Conservation (phyloP, 2,329 filamentous ascomycete species). For the Exophiala dermatitidis region DNA sequence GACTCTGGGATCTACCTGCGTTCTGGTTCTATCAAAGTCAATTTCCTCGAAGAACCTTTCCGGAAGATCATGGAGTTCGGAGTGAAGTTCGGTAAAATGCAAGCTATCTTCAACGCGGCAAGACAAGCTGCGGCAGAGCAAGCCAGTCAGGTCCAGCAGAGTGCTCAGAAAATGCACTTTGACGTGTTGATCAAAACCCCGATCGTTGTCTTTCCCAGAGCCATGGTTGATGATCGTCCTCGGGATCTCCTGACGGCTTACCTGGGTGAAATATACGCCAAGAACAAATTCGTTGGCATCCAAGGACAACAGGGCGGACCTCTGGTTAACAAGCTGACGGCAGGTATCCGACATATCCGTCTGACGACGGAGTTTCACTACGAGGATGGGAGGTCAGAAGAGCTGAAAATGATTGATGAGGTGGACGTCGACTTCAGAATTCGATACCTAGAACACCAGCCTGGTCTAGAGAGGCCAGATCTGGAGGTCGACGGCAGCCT, state of each 20-base stretch:
- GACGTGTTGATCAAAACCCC: slow-evolving; percentile 90
- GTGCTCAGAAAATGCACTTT: slow-evolving; percentile 82
- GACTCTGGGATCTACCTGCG: slow-evolving; percentile 85
- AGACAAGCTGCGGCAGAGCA: slow-evolving; percentile 89
- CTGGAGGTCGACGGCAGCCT: slow-evolving; percentile 85
- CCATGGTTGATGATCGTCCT: slow-evolving; percentile 61
- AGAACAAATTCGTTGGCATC: slow-evolving; percentile 82
- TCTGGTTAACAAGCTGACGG: slow-evolving; percentile 80
- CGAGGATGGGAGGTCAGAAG: slow-evolving; percentile 62
- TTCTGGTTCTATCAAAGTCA: slow-evolving; percentile 91
- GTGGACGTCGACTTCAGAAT: slow-evolving; percentile 91
- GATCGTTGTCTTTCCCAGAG: slow-evolving; percentile 86
- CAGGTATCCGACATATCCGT: slow-evolving; percentile 85
- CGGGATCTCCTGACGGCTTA: slow-evolving; percentile 86
- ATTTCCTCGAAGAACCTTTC: slow-evolving; percentile 95
- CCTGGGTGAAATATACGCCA: slow-evolving; percentile 92
- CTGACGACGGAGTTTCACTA: slow-evolving; percentile 88
- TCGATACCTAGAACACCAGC: slow-evolving; percentile 79
- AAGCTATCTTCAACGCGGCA: slow-evolving; percentile 95
- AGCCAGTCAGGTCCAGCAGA: slow-evolving; percentile 87
- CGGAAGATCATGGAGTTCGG: slow-evolving; percentile 96
- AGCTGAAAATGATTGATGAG: slow-evolving; percentile 93
- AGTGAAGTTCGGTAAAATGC: slow-evolving; percentile 99
- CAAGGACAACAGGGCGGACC: slow-evolving; percentile 67
- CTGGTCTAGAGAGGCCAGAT: slow-evolving; percentile 72